A percentile compares a stretch with the other conserved stretches of the same genome.
Conservation (phyloP, 2,329 filamentous ascomycete genomes). For the Beauveria sp. region DNA sequence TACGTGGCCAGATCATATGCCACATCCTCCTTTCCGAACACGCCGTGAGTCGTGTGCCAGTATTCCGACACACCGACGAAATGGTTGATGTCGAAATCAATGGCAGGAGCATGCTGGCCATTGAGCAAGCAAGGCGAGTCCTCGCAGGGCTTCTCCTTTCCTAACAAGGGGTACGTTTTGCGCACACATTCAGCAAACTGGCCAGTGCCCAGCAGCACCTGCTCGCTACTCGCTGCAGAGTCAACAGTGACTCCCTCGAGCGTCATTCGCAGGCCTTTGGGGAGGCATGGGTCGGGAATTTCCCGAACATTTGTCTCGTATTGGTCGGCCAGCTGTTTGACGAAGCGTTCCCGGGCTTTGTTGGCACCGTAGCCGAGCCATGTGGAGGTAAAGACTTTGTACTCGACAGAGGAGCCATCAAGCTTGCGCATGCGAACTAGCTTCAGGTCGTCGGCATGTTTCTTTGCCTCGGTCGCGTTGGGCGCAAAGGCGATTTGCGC, state of each 20-base stretch:
- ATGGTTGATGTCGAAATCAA: constrained; percentile 95
- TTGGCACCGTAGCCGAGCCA: constrained; percentile 98
- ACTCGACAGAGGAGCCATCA: constrained; percentile 69
- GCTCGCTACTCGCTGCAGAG: constrained; percentile 24
- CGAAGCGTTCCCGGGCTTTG: constrained; percentile 76
- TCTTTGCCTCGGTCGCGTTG: constrained; percentile 80
- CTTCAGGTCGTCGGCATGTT: constrained; percentile 84
- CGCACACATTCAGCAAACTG: constrained; percentile 77
- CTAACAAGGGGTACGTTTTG: constrained; percentile 75
- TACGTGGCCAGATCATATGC: constrained; percentile 88
- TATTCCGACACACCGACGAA: constrained; percentile 98
- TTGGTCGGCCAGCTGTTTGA: constrained; percentile 65
- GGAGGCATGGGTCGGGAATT: constrained; percentile 85
- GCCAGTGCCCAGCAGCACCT: constrained; percentile 72
- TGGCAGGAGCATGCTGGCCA: constrained; percentile 85
- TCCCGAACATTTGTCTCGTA: constrained; percentile 54
- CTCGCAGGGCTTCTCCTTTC: constrained; percentile 78
- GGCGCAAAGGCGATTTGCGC: constrained; percentile 97
- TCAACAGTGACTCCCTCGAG: constrained; percentile 56
- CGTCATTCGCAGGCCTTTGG: constrained; percentile 65
- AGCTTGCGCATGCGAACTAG: constrained; percentile 77
- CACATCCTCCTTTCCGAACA: constrained; percentile 73
- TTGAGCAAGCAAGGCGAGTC: constrained; percentile 84
- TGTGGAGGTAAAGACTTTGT: constrained; percentile 88
- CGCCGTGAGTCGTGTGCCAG: constrained; percentile 96